phyloP scores from a whole-genome alignment of 768 basidiomycete species.

The Pleurotus tuber-regium region DNA sequence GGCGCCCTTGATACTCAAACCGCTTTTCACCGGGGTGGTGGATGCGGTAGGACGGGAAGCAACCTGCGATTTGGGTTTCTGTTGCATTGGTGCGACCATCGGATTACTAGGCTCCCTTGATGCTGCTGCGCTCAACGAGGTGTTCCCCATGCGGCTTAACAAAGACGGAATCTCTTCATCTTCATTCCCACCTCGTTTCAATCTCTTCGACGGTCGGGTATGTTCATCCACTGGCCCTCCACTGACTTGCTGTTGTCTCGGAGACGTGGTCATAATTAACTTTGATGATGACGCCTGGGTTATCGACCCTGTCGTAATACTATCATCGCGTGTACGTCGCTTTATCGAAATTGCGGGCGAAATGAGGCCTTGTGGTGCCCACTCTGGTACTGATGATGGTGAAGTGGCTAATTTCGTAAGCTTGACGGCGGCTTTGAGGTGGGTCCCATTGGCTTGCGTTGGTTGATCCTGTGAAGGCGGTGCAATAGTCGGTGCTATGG shows the following conservation, averaged over 20 bases:
- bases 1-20: slow-evolving; percentile 55
- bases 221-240: slow-evolving; percentile 24
- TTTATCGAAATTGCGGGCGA: neutral
- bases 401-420: neutral
- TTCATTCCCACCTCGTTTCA: slow-evolving; percentile 21
- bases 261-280: neutral
- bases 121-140: neutral
- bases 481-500: slow-evolving; percentile 24
- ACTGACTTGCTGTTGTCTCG: neutral
- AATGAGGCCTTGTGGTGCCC: no score
- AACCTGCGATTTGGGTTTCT: slow-evolving; percentile 9
- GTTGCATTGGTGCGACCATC: slow-evolving; percentile 16
- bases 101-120: slow-evolving; percentile 9
- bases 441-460: slow-evolving; percentile 4
- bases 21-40: slow-evolving; percentile 31
- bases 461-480: neutral
- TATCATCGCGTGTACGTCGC: neutral
- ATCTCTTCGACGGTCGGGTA: slow-evolving; percentile 33
- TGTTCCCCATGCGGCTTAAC: slow-evolving; percentile 38
- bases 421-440: neutral
- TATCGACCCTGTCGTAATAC: neutral
- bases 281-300: neutral
- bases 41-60: no score
- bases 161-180: slow-evolving; percentile 33
- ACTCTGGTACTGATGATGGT: neutral